A percentile compares a stretch with the other conserved stretches of the same genome.
These are phyloP conservation scores for Fusarium siculi DNA, from an alignment of 2,329 filamentous ascomycete species.

Conservation along the genomic window DNA sequence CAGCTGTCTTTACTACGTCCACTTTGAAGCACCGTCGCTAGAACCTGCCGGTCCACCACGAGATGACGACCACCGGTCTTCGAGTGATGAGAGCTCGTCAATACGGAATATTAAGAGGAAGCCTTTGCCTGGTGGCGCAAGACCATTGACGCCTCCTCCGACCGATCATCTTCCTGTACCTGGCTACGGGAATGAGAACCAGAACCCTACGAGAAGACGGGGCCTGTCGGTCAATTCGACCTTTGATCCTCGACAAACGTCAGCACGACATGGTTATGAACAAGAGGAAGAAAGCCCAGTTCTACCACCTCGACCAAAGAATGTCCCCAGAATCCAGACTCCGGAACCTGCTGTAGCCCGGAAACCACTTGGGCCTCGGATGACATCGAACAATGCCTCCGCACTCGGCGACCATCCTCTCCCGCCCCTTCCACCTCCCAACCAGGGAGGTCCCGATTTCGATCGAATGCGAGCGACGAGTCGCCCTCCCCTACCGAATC, in stretches of 20 bases:
- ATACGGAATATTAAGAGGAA: conserved; percentile 63
- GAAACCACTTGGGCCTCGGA: conserved; percentile 46
- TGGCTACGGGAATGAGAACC: conserved; percentile 15
- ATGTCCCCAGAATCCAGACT: conserved; percentile 22
- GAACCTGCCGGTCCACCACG: conserved; percentile 54
- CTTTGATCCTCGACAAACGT: conserved; percentile 20
- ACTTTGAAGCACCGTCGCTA: conserved; percentile 69
- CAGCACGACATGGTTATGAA: conserved; percentile 21
- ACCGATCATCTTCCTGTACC: conserved; percentile 33
- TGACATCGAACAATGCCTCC: conserved; percentile 19
- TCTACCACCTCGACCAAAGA: conserved; percentile 24
- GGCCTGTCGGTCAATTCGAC: conserved; percentile 37
- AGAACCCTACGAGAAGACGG: conserved; percentile 24
- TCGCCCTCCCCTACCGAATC: neutral
- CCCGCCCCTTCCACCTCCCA: conserved; percentile 13
- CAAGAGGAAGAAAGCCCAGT: conserved; percentile 16
- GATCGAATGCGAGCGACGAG: conserved; percentile 18
- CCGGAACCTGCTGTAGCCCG: conserved; percentile 38
- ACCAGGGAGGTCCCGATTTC: conserved; percentile 15
- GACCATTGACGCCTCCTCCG: conserved; percentile 43
- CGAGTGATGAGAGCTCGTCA: conserved; percentile 57
- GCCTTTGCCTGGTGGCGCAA: conserved; percentile 55
- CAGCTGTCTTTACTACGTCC: conserved; percentile 90
- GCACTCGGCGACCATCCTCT: conserved; percentile 15
- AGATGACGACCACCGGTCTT: conserved; percentile 51